phyloP scores from a whole-genome alignment of 768 basidiomycete species.

The Phlegmacium glaucopus region DNA sequence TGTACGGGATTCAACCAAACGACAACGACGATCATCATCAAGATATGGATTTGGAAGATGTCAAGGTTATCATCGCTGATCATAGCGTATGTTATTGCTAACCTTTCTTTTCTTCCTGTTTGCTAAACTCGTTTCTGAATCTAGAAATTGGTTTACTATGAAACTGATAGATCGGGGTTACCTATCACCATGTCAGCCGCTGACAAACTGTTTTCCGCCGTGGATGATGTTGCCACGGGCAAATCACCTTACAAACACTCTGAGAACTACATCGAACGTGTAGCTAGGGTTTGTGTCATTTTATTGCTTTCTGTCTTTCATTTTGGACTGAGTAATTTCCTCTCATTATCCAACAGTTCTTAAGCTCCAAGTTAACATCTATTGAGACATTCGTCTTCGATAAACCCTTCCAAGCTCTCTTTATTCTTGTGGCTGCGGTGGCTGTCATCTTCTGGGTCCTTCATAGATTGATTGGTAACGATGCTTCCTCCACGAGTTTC shows the following conservation, averaged over 20 bases:
- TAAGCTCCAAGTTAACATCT: conserved; percentile 37
- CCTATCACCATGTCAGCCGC: conserved; percentile 52
- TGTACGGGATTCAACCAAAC: conserved; percentile 65
- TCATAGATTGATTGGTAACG: conserved; percentile 19
- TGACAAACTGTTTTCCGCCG: conserved; percentile 56
- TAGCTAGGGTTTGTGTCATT: conserved; percentile 48
- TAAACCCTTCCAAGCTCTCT: conserved; percentile 31
- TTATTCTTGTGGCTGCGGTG: conserved; percentile 26
- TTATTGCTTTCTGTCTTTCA: not conserved
- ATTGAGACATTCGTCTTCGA: conserved; percentile 34
- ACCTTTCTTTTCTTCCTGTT: conserved; percentile 3
- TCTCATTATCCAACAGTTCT: conserved; percentile 24
- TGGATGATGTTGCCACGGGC: conserved; percentile 62
- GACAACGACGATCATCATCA: conserved; percentile 7
- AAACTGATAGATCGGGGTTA: conserved; percentile 54
- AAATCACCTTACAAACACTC: conserved; percentile 56
- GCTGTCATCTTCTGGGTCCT: conserved; percentile 26
- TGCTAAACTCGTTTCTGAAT: conserved; percentile 1
- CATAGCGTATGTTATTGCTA: conserved; percentile 54
- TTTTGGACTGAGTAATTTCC: not conserved
- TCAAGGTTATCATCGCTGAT: conserved; percentile 70
- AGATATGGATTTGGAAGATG: conserved; percentile 32
- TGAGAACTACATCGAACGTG: conserved; percentile 66
- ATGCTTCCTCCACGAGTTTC: conserved; percentile 17
- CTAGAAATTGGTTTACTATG: conserved; percentile 75